These are phyloP conservation scores for Fusarium sp. DNA, from an alignment of 2,329 filamentous ascomycete genomes.

Conservation along the genomic window DNA sequence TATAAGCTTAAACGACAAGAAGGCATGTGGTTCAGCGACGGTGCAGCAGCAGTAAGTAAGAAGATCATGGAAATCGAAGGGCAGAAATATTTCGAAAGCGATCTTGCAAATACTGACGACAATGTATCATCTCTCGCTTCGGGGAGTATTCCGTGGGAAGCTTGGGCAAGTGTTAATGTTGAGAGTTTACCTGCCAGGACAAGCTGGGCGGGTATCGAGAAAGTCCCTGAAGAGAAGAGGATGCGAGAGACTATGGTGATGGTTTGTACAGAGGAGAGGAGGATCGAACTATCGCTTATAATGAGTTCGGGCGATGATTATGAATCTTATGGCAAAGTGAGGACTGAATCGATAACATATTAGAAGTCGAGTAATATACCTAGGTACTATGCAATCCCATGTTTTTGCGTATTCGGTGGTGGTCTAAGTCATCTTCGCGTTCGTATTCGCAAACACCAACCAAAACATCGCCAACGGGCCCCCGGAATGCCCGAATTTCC, in stretches of 20 bases:
- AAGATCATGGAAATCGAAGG: slow-evolving; percentile 41
- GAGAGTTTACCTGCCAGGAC: slow-evolving; percentile 9
- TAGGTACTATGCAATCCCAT: neutral
- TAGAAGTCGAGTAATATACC: neutral
- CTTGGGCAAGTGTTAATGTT: slow-evolving; percentile 31
- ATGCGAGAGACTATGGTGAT: slow-evolving; percentile 43
- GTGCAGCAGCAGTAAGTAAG: slow-evolving; percentile 38
- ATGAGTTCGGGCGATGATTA: slow-evolving; percentile 36
- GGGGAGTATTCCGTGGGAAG: slow-evolving; percentile 39
- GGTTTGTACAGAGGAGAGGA: slow-evolving; percentile 31
- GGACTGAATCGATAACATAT: slow-evolving; percentile 30
- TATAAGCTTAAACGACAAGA: slow-evolving; percentile 46
- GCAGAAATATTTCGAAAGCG: slow-evolving; percentile 32
- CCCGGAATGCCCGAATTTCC: slow-evolving; percentile 15
- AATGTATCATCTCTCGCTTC: neutral
- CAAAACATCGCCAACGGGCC: slow-evolving; percentile 1
- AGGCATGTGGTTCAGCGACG: slow-evolving; percentile 50
- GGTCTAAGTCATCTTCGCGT: slow-evolving; percentile 7
- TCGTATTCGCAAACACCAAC: slow-evolving; percentile 25
- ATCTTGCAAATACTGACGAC: slow-evolving; percentile 8
- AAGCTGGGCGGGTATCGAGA: slow-evolving; percentile 40
- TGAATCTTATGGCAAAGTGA: slow-evolving; percentile 22
- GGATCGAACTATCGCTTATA: slow-evolving; percentile 37
- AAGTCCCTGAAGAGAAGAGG: slow-evolving; percentile 36
- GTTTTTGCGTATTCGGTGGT: slow-evolving; percentile 19